Conservation (phyloP, 495 filamentous ascomycete species). For the Thermochaetoides thermophila region DNA sequence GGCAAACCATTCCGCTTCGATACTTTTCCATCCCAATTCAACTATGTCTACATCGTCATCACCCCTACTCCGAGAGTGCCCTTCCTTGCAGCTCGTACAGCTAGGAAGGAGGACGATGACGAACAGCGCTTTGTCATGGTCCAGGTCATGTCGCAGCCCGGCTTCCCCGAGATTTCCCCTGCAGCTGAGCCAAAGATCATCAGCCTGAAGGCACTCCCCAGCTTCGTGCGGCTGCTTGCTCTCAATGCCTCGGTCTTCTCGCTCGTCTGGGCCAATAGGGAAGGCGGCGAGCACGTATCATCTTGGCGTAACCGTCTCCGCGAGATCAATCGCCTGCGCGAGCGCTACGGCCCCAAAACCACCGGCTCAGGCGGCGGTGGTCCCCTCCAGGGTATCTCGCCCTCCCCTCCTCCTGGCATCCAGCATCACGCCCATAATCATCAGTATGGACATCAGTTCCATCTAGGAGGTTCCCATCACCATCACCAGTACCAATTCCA, state of each 20-base stretch:
- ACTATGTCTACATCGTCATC: conserved; percentile 91
- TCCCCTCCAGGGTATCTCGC: conserved; percentile 4
- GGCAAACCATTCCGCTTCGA: conserved; percentile 76
- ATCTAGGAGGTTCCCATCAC: too few species aligned
- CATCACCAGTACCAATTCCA: too few species aligned
- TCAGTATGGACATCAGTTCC: too few species aligned
- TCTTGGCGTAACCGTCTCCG: conserved; percentile 78
- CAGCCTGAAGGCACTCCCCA: conserved; percentile 58
- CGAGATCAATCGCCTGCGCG: conserved; percentile 69
- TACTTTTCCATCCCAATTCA: conserved; percentile 86
- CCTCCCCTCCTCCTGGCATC: neutral
- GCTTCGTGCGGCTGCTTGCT: conserved; percentile 81
- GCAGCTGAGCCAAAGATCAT: conserved; percentile 78
- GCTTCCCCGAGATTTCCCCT: conserved; percentile 80
- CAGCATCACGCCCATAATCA: neutral
- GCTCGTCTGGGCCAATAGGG: conserved; percentile 66
- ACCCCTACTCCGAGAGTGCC: conserved; percentile 61
- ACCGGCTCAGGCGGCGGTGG: conserved; percentile 27
- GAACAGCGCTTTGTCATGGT: conserved; percentile 61
- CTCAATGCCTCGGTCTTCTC: conserved; percentile 89
- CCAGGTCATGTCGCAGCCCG: conserved; percentile 65
- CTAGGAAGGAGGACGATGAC: conserved; percentile 22
- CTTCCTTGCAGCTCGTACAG: conserved; percentile 38
- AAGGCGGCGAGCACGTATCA: conserved; percentile 72
- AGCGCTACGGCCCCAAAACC: conserved; percentile 35